These are phyloP conservation scores for Xerocomus brunneocitrinus DNA, from an alignment of 768 basidiomycete species.

Conservation along the genomic window DNA sequence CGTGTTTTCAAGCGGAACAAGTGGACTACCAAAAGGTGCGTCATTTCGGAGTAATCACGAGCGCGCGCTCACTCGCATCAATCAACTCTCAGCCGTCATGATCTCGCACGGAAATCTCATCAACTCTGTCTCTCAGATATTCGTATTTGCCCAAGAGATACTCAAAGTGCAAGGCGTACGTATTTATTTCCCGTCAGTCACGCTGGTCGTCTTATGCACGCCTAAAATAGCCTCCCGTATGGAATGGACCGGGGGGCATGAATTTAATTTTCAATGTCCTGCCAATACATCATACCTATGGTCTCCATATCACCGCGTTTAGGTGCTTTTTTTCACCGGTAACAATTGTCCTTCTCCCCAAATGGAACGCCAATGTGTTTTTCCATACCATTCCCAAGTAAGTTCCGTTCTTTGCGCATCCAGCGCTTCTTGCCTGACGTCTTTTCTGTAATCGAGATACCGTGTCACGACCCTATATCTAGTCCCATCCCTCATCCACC, in stretches of 20 bases:
- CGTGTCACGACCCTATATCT: too few species aligned
- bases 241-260: constrained; percentile 39
- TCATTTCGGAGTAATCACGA: background rate
- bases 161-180: constrained; percentile 39
- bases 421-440: too few species aligned
- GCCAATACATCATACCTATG: constrained; percentile 67
- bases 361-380: constrained; percentile 54
- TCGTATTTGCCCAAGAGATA: constrained; percentile 27
- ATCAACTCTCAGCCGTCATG: constrained; percentile 52
- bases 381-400: constrained; percentile 41
- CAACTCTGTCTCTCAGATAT: constrained; percentile 38
- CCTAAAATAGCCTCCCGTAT: constrained; percentile 34
- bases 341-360: constrained; percentile 51
- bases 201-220: background rate
- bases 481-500: too few species aligned
- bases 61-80: background rate
- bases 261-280: constrained; percentile 53
- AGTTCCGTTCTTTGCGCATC: too few species aligned
- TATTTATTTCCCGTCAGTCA: background rate
- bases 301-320: constrained; percentile 48
- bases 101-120: constrained; percentile 64
- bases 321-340: constrained; percentile 41
- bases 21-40: constrained; percentile 67
- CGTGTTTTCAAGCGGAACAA: constrained; percentile 75
- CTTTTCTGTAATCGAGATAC: too few species aligned